phyloP scores from a whole-genome alignment of 2,329 filamentous ascomycete species.

The Boeremia exigua region DNA sequence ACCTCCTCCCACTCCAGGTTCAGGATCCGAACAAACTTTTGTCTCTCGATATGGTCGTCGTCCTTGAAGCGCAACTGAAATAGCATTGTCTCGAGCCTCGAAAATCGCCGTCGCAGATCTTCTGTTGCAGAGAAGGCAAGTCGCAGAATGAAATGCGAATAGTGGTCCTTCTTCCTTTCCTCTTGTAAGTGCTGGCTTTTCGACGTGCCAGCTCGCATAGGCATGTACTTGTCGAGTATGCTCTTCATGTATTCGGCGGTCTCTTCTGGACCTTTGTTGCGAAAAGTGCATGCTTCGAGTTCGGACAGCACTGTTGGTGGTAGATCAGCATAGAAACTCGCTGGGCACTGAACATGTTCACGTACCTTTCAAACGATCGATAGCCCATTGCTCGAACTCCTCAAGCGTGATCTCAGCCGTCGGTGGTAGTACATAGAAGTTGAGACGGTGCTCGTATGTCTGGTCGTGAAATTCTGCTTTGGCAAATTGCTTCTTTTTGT shows the following conservation, averaged over 20 bases:
- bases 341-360: neutral
- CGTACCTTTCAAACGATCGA: constrained; percentile 78
- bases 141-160: constrained; percentile 94
- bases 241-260: constrained; percentile 83
- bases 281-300: constrained; percentile 92
- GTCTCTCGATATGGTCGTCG: constrained; percentile 76
- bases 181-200: constrained; percentile 62
- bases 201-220: constrained; percentile 77
- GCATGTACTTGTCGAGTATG: constrained; percentile 85
- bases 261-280: constrained; percentile 84
- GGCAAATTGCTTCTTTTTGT: constrained; percentile 87
- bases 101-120: constrained; percentile 85
- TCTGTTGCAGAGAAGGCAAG: constrained; percentile 92
- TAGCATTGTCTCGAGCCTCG: constrained; percentile 84
- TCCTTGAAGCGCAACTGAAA: constrained; percentile 81
- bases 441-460: constrained; percentile 84
- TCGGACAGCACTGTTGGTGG: constrained; percentile 73
- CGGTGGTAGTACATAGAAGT: constrained; percentile 87
- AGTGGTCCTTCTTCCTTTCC: constrained; percentile 94
- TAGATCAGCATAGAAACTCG: constrained; percentile 10
- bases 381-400: constrained; percentile 98
- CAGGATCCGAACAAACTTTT: constrained; percentile 76
- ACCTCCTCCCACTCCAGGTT: constrained; percentile 87
- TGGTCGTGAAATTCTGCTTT: constrained; percentile 76
- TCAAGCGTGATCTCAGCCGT: constrained; percentile 95